A percentile compares a stretch with the other conserved stretches of the same genome.
phyloP scores from a whole-genome alignment of 352 stramenopile species.

The Phytopythium delawarense region DNA sequence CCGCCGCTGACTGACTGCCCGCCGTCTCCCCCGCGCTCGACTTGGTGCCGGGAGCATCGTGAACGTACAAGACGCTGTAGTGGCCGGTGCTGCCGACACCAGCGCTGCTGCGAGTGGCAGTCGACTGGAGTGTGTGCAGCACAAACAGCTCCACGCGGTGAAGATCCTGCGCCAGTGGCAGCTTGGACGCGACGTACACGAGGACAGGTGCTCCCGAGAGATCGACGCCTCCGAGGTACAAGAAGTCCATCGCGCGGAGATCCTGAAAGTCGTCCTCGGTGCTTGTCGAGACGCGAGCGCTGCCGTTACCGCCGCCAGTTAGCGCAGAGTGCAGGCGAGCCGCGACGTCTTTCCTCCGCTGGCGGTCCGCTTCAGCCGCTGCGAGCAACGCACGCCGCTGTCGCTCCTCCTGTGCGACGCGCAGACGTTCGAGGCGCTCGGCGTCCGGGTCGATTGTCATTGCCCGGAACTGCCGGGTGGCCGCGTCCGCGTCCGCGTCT shows the following conservation, averaged over 20 bases:
- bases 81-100: conserved; percentile 14
- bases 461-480: conserved; percentile 50
- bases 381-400: conserved; percentile 22
- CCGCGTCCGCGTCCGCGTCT: conserved; percentile 30
- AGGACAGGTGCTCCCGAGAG: conserved; percentile 62
- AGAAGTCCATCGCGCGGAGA: conserved; percentile 45
- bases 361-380: conserved; percentile 16
- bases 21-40: conserved; percentile 11
- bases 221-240: conserved; percentile 69
- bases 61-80: conserved; percentile 74
- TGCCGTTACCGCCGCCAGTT: conserved; percentile 3
- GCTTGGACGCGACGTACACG: conserved; percentile 58
- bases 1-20: conserved; percentile 23
- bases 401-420: conserved; percentile 30
- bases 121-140: conserved; percentile 54
- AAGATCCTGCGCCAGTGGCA: conserved; percentile 44
- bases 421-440: conserved; percentile 43
- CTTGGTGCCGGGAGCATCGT: conserved; percentile 9
- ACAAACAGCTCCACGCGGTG: conserved; percentile 76
- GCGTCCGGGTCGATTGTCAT: conserved; percentile 58
- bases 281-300: conserved; percentile 28
- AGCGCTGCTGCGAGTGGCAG: conserved; percentile 25
- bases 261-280: conserved; percentile 53
- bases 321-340: conserved; percentile 13
- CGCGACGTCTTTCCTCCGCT: conserved; percentile 13